Evolutionary conservation across 1,284 basidiomycete species (phyloP), one percentile per base, ranked within the genome.

Genomic region (Ceratobasidium sp.): DNA sequence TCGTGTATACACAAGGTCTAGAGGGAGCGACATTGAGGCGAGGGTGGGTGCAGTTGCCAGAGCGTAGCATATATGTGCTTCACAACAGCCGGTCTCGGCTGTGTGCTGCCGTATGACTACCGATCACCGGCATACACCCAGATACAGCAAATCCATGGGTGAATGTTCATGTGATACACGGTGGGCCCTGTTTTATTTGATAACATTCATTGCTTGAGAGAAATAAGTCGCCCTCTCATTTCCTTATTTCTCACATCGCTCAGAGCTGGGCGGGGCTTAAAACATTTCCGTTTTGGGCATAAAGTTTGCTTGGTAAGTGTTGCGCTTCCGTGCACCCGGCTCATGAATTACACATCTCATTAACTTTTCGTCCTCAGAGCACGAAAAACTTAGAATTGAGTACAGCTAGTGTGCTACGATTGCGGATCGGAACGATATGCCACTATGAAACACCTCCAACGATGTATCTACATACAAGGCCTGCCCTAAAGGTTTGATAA

Each of bases 401-500:
- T 49, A 49, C 2, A 17, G 46, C 46, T 49, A 2, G 57, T 40
- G 40, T 17, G 15, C 13, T 8, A 17, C 57, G 13, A 61, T 61
- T 34, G 57, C 40, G 17, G 19, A 61, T 61, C 57, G 19, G 57
- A 61, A 61, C 57, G 17, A 61, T 61, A 61, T 61, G 57, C 40
- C 57, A 61, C 57, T 61, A 37, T 29, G 57, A 61, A 61, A 40
- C 57, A n/a, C 34, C n/a, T 61, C 17, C 3, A 61, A 19, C 34
- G 34, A 13, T 7, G 17, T 34, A 34, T 40, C 29, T 17, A 29
- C 34, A 61, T 40, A 40, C n/a, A 40, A 34, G 29, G 57, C 57
- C 57, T 34, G 57, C 57, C 57, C 57, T 40, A 61, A 61, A 61
- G 57, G 32, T n/a, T n/a, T n/a, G n/a, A n/a, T n/a, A n/a, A n/a